Evolutionary conservation across 208 protist genomes (phyloP), one percentile per base, ranked within the genome.

Genomic region (Sergeia podlipaevii): DNA sequence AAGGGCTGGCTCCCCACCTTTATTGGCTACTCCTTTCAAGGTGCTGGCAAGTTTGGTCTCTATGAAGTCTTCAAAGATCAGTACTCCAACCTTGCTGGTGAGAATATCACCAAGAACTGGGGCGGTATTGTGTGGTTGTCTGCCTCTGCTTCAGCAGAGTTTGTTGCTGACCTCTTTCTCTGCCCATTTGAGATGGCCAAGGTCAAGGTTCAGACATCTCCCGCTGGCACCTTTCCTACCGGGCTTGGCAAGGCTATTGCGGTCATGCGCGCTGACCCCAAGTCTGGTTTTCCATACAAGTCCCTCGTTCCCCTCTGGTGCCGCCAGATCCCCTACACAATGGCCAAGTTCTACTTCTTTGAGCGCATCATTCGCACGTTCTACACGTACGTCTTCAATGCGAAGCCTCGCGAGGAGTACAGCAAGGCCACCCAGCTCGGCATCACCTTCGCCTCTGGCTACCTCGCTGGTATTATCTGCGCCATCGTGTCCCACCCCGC

Each of bases 401-500:
- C n/a, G n/a, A 65, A 84, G 61, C 73, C 80, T 23, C 85, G 83
- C 54, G 58, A 80, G 7, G 49, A 60, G 37, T 85, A 85, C 60
- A 70, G 33, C 60, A 93, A 93, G 63, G 34, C 42, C 23, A 74
- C 43, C n/a, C 71, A 91, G 43, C 57, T 82, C 26, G 54, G 48
- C 29, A 67, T 96, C 42, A 91, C 72, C 29, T 91, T 97, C 60
- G 61, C 65, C 26, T 78, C 81, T 17, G 92, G 92, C 58, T 91
- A 89, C 65, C 81, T 78, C 61, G 90, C 92, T 37, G 92, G 92
- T 79, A 70, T 96, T 46, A 54, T 85, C 41, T 89, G 77, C 61
- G 92, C 79, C 39, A 77, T 91, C 60, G 80, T 95, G n/a, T 96
- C 92, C 20, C 92, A 97, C 57, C 92, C 92, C 5, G 89, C 89